A percentile compares a stretch with the other conserved stretches of the same genome.
Conservation (phyloP, 805 yeast species). For the Lachancea lanzarotensis region DNA sequence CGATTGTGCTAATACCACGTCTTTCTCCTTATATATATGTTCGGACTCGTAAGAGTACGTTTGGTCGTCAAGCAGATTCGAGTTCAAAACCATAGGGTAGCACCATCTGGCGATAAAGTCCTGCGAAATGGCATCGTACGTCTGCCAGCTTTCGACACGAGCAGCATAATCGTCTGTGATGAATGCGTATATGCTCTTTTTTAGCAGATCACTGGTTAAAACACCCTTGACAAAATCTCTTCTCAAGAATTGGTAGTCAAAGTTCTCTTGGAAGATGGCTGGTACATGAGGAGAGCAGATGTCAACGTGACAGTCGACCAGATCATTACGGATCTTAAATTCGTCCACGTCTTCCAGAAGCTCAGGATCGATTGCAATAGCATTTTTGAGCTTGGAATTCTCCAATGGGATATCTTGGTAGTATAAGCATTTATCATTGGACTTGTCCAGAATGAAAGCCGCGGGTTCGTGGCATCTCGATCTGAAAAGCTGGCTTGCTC, state of each 20-base stretch:
- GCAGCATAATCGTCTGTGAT: constrained; percentile 83
- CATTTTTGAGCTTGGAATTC: constrained; percentile 39
- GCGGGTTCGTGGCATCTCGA: constrained; percentile 84
- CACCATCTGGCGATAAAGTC: constrained; percentile 89
- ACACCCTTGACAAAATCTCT: constrained; percentile 88
- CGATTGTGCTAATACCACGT: constrained; percentile 88
- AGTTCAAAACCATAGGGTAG: constrained; percentile 85
- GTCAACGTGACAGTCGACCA: constrained; percentile 94
- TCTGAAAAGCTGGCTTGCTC: constrained; percentile 78
- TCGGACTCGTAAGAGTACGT: constrained; percentile 74
- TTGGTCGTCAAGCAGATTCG: constrained; percentile 65
- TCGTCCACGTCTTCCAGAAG: constrained; percentile 67
- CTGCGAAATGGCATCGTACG: constrained; percentile 85
- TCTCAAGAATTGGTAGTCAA: constrained; percentile 84
- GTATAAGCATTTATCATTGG: constrained; percentile 69
- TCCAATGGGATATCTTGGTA: constrained; percentile 69
- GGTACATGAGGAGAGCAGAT: constrained; percentile 94
- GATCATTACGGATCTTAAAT: constrained; percentile 78
- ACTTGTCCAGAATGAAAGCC: constrained; percentile 70
- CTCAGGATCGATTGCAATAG: constrained; percentile 74
- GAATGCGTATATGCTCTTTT: constrained; percentile 86
- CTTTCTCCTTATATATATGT: constrained; percentile 83
- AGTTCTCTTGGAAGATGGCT: constrained; percentile 91
- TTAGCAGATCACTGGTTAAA: constrained; percentile 79
- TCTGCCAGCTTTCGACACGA: constrained; percentile 90